Evolutionary conservation across 2,329 filamentous ascomycete species (phyloP), one percentile per base, ranked within the genome.

Genomic region (Penicillium crustosum): DNA sequence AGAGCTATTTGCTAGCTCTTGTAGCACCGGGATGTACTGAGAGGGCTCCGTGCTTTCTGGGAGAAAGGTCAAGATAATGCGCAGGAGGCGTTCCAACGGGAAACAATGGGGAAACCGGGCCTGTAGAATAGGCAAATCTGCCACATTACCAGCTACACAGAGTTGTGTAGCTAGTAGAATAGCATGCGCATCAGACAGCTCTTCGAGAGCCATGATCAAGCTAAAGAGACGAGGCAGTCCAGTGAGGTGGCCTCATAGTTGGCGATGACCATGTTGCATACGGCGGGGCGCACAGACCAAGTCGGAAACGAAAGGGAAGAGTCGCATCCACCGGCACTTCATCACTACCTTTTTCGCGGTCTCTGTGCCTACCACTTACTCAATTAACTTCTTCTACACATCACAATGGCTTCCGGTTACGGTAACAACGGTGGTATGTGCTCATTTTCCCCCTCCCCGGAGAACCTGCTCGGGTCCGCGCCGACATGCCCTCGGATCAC

Each of bases 61-160:
- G n/a, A 87, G 77, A 65, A 82, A 87, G 55, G 83, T 85, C 60
- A 88, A 75, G 53, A 87, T 72, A 50, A 88, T 83, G 59, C 82
- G 82, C 59, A 87, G 77, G 53, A 84, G 70, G 17, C 85, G 77
- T 59, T 82, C 81, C 7, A 81, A 71, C 31, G 78, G 73, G 49
- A 86, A 77, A 57, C 78, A 72, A 58, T 71, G 77, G 48, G 76
- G 76, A 51, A 80, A 79, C 49, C 75, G 72, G 43, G 79, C 74
- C 59, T 81, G 79, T 61, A 88, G 72, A 61, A 76, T 73, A 60
- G 80, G 80, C 27, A 88, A 74, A 23, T 76, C 75, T 47, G 74
- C 67, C 57, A 86, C 75, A 66, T 86, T 79, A 57, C 82, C 78
- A 60, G 80, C 78, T 56, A 79, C 79, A 59, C 84, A 83, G 62